A percentile compares a stretch with the other conserved stretches of the same genome.
These are phyloP conservation scores for Fraxinus dipetala DNA, from an alignment of 305 asterid genomes.

Conservation along the genomic window DNA sequence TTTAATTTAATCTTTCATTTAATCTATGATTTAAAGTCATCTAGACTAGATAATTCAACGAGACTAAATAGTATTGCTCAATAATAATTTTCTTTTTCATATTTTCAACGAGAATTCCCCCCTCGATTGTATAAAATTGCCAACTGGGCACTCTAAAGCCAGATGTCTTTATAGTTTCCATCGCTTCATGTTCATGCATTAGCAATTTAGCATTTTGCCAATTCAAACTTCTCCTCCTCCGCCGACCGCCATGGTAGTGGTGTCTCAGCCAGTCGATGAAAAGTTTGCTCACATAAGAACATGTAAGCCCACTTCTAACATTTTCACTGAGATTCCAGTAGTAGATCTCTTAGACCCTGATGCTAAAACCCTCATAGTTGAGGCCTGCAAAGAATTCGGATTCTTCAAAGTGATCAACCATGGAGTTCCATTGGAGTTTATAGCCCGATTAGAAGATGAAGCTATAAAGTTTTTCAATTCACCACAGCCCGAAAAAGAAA, in stretches of 20 bases:
- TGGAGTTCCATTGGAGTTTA: conserved; percentile 8
- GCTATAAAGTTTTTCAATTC: not conserved
- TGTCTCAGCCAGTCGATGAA: not conserved
- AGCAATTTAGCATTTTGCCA: not conserved
- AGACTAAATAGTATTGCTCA: too few relatives aligned
- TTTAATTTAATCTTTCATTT: too few relatives aligned
- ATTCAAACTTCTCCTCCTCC: not conserved
- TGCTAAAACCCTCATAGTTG: conserved; percentile 1
- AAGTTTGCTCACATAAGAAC: not conserved
- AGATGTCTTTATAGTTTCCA: not conserved
- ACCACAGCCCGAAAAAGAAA: conserved; percentile 10
- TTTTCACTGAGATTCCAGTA: conserved; percentile 6
- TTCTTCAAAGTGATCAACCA: conserved; percentile 18
- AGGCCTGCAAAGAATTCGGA: conserved; percentile 12
- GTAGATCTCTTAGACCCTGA: conserved; percentile 15
- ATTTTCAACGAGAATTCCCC: not conserved
- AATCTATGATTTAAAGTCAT: too few relatives aligned
- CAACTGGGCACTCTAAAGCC: not conserved
- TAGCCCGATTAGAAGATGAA: conserved; percentile 7
- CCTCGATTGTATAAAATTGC: not conserved
- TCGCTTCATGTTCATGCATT: not conserved
- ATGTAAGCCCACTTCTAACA: not conserved
- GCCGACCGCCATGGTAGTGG: not conserved
- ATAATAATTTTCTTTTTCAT: too few relatives aligned
- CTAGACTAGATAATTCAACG: too few relatives aligned